Conservation (phyloP, 2,329 filamentous ascomycete genomes). For the Emergomyces orientalis region DNA sequence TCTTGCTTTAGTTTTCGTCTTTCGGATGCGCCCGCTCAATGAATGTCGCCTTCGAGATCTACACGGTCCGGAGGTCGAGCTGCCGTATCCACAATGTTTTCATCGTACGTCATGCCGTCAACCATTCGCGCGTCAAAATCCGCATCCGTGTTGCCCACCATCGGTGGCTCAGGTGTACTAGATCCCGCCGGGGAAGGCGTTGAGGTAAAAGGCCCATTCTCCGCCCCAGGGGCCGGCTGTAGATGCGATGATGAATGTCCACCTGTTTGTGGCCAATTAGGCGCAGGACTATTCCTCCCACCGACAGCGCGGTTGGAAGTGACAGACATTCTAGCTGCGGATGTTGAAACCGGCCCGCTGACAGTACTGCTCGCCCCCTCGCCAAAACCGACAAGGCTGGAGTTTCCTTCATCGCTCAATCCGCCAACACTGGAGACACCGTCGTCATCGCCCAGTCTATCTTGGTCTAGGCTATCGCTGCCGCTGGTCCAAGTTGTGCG, state of each 20-base stretch:
- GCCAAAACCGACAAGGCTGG: conserved; percentile 81
- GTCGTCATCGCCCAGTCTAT: conserved; percentile 60
- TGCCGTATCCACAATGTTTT: conserved; percentile 57
- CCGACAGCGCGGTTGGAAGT: conserved; percentile 26
- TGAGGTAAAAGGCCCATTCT: conserved; percentile 36
- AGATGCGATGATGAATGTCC: conserved; percentile 19
- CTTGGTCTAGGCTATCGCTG: conserved; percentile 51
- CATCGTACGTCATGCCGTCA: conserved; percentile 56
- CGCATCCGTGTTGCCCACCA: conserved; percentile 39
- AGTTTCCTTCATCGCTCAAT: conserved; percentile 76
- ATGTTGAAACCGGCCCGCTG: conserved; percentile 63
- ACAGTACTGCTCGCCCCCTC: conserved; percentile 83
- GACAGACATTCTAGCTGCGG: conserved; percentile 32
- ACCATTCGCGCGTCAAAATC: conserved; percentile 52
- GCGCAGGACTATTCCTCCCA: conserved; percentile 32
- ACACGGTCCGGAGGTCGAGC: conserved; percentile 48
- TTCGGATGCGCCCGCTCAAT: neutral
- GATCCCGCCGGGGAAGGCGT: conserved; percentile 29
- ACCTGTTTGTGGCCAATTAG: conserved; percentile 24
- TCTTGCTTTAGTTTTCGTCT: neutral
- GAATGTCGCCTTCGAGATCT: conserved; percentile 18
- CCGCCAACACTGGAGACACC: conserved; percentile 59
- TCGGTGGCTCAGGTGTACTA: conserved; percentile 36
- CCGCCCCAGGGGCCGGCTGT: conserved; percentile 29
- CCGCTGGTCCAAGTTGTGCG: conserved; percentile 56